phyloP scores from a whole-genome alignment of 345 rosid genomes.

The Eucalyptus cladocalyx region DNA sequence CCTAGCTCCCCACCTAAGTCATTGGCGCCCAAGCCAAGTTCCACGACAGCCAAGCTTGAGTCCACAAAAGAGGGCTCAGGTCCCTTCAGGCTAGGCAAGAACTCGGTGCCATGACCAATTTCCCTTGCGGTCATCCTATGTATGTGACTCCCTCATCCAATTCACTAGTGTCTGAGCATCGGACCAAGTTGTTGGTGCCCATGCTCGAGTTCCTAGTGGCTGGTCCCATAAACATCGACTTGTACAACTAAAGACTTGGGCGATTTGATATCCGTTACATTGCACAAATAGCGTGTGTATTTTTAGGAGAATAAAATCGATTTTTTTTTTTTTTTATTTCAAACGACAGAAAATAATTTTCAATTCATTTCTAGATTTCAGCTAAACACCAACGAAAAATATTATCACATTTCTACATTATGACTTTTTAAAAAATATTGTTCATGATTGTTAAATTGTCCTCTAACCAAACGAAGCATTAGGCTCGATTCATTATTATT shows the following conservation, averaged over 20 bases:
- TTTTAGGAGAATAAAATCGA: neutral
- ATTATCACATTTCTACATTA: neutral
- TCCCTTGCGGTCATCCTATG: rapidly evolving
- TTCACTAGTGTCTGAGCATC: neutral
- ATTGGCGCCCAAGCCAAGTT: neutral
- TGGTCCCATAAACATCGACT: neutral
- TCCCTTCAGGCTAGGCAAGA: neutral
- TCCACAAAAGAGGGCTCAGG: neutral
- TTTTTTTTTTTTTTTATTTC: neutral
- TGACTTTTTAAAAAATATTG: neutral
- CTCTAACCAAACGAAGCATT: neutral
- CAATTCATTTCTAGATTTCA: neutral
- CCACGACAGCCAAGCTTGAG: neutral
- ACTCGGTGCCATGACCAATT: rapidly evolving
- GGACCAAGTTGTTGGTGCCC: neutral
- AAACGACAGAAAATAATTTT: rapidly evolving
- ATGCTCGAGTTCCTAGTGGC: neutral
- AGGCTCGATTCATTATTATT: neutral
- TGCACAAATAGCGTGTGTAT: neutral
- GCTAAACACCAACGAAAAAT: neutral
- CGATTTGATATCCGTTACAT: neutral
- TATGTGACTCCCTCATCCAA: neutral
- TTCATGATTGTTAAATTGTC: neutral
- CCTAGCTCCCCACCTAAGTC: neutral
- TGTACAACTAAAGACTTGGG: rapidly evolving